Evolutionary conservation across 1,284 basidiomycete species (phyloP).

Genomic region (Ceratobasidium sp.): DNA sequence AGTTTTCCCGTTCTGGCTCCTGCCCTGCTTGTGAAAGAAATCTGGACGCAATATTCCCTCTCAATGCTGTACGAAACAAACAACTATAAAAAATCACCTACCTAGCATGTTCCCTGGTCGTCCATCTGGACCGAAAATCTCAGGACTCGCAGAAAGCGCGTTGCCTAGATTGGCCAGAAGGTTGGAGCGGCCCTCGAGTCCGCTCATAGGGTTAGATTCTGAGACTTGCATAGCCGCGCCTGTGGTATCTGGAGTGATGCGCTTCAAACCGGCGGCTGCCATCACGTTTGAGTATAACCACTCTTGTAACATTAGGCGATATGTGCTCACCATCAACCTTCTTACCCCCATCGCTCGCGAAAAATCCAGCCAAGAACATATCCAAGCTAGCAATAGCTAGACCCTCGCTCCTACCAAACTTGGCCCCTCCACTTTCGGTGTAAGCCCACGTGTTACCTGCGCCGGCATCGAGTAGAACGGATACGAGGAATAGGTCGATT

Average conservation of each 20-base stretch:
- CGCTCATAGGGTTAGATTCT: slow-evolving; percentile 85
- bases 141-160: slow-evolving; percentile 74
- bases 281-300: neutral
- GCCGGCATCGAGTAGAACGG: slow-evolving; percentile 93
- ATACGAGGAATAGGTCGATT: slow-evolving; percentile 93
- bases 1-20: slow-evolving; percentile 56
- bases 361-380: slow-evolving; percentile 89
- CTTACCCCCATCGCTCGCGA: slow-evolving; percentile 73
- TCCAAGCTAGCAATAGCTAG: slow-evolving; percentile 92
- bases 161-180: slow-evolving; percentile 80
- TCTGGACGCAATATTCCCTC: slow-evolving; percentile 26
- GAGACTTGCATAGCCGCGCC: slow-evolving; percentile 86
- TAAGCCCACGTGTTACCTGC: slow-evolving; percentile 90
- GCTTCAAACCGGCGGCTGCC: slow-evolving; percentile 78
- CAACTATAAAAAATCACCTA: slow-evolving; percentile 58
- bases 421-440: slow-evolving; percentile 72
- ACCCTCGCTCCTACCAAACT: slow-evolving; percentile 86
- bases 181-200: slow-evolving; percentile 86
- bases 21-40: slow-evolving; percentile 43
- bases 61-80: slow-evolving; percentile 50
- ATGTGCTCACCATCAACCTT: slow-evolving; percentile 79
- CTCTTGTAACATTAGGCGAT: neutral
- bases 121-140: slow-evolving; percentile 78
- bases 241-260: slow-evolving; percentile 74
- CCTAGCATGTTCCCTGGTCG: slow-evolving; percentile 88